phyloP scores from a whole-genome alignment of 23 red algal genomes.

The Gracilaria caudata region DNA sequence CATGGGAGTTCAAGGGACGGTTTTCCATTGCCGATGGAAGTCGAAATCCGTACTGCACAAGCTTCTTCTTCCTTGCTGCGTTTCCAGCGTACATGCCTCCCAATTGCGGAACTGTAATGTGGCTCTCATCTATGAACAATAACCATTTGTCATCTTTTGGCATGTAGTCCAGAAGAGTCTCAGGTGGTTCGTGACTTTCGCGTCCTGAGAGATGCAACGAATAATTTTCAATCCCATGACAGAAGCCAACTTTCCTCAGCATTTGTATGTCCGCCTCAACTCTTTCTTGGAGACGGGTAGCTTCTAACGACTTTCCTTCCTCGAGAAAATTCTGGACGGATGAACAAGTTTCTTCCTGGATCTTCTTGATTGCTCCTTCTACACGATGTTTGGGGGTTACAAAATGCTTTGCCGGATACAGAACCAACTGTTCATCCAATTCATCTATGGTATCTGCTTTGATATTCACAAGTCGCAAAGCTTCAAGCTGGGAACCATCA shows the following conservation, averaged over 20 bases:
- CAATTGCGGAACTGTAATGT: slow-evolving; percentile 88
- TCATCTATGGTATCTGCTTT: background rate
- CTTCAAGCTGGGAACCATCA: background rate
- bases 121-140: slow-evolving; percentile 89
- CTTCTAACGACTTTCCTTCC: slow-evolving; percentile 65
- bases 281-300: slow-evolving; percentile 73
- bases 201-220: slow-evolving; percentile 68
- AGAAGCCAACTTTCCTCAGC: slow-evolving; percentile 81
- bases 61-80: slow-evolving; percentile 76
- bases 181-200: slow-evolving; percentile 31
- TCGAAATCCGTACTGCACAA: slow-evolving; percentile 83
- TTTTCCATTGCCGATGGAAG: slow-evolving; percentile 88
- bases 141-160: slow-evolving; percentile 72
- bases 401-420: slow-evolving; percentile 92
- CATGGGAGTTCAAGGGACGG: slow-evolving; percentile 69
- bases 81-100: slow-evolving; percentile 82
- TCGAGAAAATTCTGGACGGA: slow-evolving; percentile 19
- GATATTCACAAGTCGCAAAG: slow-evolving; percentile 27
- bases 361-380: slow-evolving; percentile 66
- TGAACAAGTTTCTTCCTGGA: slow-evolving; percentile 54
- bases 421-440: slow-evolving; percentile 54
- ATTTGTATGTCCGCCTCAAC: slow-evolving; percentile 72
- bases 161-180: slow-evolving; percentile 86
- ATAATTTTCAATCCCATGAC: slow-evolving; percentile 89
- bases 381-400: slow-evolving; percentile 63